Percentiles rank a stretch among this genome's conserved stretches.
These are phyloP conservation scores for Clitoria ternatea DNA, from an alignment of 306 rosid genomes.

Conservation along the genomic window DNA sequence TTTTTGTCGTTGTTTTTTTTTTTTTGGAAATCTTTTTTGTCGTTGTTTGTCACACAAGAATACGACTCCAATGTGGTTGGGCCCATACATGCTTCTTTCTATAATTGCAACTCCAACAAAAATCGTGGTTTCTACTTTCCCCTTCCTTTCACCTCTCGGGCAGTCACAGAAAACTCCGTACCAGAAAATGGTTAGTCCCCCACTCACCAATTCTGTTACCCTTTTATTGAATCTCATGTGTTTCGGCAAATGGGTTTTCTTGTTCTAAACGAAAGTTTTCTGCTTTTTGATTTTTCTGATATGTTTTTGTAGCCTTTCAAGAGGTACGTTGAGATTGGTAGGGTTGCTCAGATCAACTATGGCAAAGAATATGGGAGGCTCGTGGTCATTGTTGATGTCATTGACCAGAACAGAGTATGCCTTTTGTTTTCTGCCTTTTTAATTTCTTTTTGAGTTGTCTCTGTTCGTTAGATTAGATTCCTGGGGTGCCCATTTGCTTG, in stretches of 20 bases:
- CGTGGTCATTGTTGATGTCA: constrained; percentile 67
- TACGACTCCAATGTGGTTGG: too few species aligned
- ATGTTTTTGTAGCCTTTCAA: constrained; percentile 61
- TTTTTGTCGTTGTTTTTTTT: too few species aligned
- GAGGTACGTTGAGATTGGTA: constrained; percentile 78
- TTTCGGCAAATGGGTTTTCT: background rate
- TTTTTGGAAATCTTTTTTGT: too few species aligned
- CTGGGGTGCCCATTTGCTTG: background rate
- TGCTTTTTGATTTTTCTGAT: background rate
- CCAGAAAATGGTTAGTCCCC: constrained; percentile 48
- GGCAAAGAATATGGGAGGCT: constrained; percentile 75
- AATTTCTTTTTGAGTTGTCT: too few species aligned
- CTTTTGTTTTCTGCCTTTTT: background rate
- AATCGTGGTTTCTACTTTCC: background rate
- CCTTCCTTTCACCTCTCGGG: background rate
- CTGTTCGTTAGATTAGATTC: background rate
- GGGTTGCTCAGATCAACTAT: constrained; percentile 78
- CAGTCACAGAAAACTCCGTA: constrained; percentile 19
- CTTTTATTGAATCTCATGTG: background rate
- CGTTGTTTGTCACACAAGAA: too few species aligned
- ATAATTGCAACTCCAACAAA: background rate
- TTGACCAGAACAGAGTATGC: constrained; percentile 66
- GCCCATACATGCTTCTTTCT: too few species aligned
- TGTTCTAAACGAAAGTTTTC: background rate
- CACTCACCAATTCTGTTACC: background rate